Percentiles rank a stretch among this genome's conserved stretches.
These are phyloP conservation scores for Basipetospora chlamydospora DNA, from an alignment of 2,329 filamentous ascomycete species.

Conservation along the genomic window DNA sequence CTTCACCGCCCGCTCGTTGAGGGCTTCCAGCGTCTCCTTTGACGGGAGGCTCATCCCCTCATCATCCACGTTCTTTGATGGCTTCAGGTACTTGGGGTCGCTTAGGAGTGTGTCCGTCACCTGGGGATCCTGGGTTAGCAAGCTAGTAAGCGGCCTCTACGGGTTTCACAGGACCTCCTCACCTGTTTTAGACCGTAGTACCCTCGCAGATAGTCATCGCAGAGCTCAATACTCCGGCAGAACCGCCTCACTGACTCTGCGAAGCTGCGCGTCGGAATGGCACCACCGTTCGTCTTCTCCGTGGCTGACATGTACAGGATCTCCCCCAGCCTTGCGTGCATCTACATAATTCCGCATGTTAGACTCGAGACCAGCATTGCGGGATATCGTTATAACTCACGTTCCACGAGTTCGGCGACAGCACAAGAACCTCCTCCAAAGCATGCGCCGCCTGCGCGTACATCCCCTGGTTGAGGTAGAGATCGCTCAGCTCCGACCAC, in stretches of 20 bases:
- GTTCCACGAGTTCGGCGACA: constrained; percentile 91
- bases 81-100: constrained; percentile 20
- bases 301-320: constrained; percentile 57
- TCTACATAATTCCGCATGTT: no score
- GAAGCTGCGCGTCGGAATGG: no score
- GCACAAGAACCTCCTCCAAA: constrained; percentile 76
- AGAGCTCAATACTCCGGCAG: constrained; percentile 81
- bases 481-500: constrained; percentile 81
- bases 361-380: no score
- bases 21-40: constrained; percentile 43
- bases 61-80: constrained; percentile 29
- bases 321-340: constrained; percentile 79
- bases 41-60: constrained; percentile 41
- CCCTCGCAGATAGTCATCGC: constrained; percentile 80
- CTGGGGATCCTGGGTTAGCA: constrained; percentile 25
- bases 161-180: constrained; percentile 13
- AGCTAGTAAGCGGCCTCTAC: constrained; percentile 8
- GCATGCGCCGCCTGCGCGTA: constrained; percentile 76
- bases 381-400: no score
- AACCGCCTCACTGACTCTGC: constrained; percentile 71
- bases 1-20: constrained; percentile 57
- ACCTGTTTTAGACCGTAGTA: constrained; percentile 84
- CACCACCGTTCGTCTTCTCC: no score
- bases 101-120: constrained; percentile 35
- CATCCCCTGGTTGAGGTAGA: constrained; percentile 69